phyloP scores from a whole-genome alignment of 2,329 filamentous ascomycete species.

The Calonectria crousiana region DNA sequence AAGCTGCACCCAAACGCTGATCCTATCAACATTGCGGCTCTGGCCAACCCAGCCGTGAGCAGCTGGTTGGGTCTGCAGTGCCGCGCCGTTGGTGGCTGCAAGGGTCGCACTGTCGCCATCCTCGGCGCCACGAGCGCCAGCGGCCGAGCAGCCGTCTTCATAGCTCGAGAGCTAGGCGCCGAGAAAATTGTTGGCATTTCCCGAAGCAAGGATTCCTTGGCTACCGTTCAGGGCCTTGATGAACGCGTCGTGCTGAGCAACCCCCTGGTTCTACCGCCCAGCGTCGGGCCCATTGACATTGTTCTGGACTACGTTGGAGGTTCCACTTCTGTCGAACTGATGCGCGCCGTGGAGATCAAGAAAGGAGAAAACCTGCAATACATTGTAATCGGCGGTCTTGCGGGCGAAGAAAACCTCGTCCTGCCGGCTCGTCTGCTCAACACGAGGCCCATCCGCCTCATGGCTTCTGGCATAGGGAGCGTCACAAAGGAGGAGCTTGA shows the following conservation, averaged over 20 bases:
- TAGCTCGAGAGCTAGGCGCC: constrained; percentile 20
- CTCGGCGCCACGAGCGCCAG: constrained; percentile 28
- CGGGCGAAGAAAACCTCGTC: constrained; percentile 15
- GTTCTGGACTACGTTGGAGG: constrained; percentile 29
- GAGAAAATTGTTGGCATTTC: constrained; percentile 16
- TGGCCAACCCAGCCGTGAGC: constrained; percentile 22
- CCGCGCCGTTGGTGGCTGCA: constrained; percentile 8
- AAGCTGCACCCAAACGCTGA: constrained; percentile 16
- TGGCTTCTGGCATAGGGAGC: constrained; percentile 24
- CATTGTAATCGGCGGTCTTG: constrained; percentile 21
- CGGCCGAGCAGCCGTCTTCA: constrained; percentile 12
- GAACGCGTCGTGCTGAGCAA: constrained; percentile 15
- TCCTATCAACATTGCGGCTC: constrained; percentile 19
- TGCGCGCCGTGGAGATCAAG: constrained; percentile 15
- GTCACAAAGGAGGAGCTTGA: constrained; percentile 14
- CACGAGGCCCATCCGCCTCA: constrained; percentile 20
- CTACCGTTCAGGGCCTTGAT: constrained; percentile 15
- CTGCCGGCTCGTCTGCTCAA: constrained; percentile 21
- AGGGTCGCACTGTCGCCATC: constrained; percentile 22
- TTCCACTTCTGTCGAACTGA: constrained; percentile 10
- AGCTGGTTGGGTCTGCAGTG: constrained; percentile 25
- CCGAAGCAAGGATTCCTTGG: constrained; percentile 13
- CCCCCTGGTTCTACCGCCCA: constrained; percentile 7
- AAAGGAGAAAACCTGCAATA: constrained; percentile 23
- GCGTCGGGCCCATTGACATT: constrained; percentile 24